phyloP scores from a whole-genome alignment of 495 filamentous ascomycete genomes.

The Tuber borchii region DNA sequence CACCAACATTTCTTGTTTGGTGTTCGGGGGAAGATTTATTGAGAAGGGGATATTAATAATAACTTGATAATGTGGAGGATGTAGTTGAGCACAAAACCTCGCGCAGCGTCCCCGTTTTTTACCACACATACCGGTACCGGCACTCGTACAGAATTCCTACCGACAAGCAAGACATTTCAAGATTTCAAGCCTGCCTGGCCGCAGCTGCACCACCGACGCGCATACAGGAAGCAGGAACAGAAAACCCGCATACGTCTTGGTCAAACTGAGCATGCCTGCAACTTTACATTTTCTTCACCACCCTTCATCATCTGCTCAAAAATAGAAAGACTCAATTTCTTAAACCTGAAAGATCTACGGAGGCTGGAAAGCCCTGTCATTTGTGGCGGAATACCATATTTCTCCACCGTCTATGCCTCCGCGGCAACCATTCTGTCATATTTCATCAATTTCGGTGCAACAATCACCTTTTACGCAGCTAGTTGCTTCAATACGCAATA shows the following conservation, averaged over 20 bases:
- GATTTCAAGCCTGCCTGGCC: conserved; percentile 6
- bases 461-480: background rate
- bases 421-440: background rate
- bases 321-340: conserved; percentile 1
- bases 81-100: conserved; percentile 33
- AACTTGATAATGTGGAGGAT: conserved; percentile 21
- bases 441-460: background rate
- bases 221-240: conserved; percentile 39
- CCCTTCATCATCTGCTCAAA: conserved; percentile 23
- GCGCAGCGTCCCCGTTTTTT: conserved; percentile 24
- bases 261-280: conserved; percentile 7
- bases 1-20: background rate
- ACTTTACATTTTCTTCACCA: conserved; percentile 28
- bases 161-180: background rate
- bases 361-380: conserved; percentile 10
- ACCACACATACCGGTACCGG: background rate
- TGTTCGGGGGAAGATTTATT: background rate
- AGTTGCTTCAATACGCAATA: background rate
- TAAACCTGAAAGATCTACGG: conserved; percentile 26
- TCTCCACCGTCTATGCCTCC: background rate
- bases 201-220: conserved; percentile 31
- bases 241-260: conserved; percentile 21
- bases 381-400: background rate
- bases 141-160: background rate
- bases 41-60: background rate